Percentiles rank a stretch among this genome's conserved stretches.
phyloP scores from a whole-genome alignment of 495 filamentous ascomycete species.

The Venustampulla echinocandica region DNA sequence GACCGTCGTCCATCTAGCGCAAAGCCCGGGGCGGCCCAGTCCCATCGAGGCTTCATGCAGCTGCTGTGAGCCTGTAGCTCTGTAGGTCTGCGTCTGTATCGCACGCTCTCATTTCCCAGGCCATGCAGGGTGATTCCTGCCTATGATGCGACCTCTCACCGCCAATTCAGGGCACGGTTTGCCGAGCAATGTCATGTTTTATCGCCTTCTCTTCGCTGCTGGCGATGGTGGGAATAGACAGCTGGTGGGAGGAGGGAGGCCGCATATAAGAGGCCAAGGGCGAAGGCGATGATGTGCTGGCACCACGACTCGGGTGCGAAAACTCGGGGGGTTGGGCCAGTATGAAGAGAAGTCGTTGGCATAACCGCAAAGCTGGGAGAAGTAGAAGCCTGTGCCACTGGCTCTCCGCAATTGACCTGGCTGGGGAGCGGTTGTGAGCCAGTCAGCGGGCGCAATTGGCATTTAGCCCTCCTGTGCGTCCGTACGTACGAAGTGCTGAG shows the following conservation, averaged over 20 bases:
- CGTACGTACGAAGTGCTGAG: background rate
- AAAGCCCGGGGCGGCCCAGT: no score
- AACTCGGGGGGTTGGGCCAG: constrained; percentile 22
- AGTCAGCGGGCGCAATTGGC: constrained; percentile 8
- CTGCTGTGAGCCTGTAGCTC: constrained; percentile 1
- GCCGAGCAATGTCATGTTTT: constrained; percentile 3
- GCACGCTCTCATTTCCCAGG: constrained; percentile 1
- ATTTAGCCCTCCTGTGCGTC: constrained; percentile 10
- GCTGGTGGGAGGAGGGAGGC: constrained; percentile 16
- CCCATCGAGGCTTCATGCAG: no score
- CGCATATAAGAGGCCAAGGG: constrained; percentile 26
- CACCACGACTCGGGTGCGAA: constrained; percentile 3
- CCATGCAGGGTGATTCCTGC: constrained; percentile 11
- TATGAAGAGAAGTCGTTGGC: constrained; percentile 16
- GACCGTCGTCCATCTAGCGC: no score
- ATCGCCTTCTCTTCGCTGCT: constrained; percentile 3
- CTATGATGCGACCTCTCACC: no score
- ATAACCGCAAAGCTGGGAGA: constrained; percentile 8
- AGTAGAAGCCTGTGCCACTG: no score
- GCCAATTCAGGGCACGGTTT: constrained; percentile 18
- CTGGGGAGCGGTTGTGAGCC: constrained; percentile 2
- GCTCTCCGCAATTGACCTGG: constrained; percentile 13
- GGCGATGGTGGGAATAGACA: constrained; percentile 5
- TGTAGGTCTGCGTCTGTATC: no score
- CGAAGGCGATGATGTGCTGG: constrained; percentile 23